These are phyloP conservation scores for Pestalotiopsis sp. DNA, from an alignment of 2,329 filamentous ascomycete genomes.

Conservation along the genomic window DNA sequence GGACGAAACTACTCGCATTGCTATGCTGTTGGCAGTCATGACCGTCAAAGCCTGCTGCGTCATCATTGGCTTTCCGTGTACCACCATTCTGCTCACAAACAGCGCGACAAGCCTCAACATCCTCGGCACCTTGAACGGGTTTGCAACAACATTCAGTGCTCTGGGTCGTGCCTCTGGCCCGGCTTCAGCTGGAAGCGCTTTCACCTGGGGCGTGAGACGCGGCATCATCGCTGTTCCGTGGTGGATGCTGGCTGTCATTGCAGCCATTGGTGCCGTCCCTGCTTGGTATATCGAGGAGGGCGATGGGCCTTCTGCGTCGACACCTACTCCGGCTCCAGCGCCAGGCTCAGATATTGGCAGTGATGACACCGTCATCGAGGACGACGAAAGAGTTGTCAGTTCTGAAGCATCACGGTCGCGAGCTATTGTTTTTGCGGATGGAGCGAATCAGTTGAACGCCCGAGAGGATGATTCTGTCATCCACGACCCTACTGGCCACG, in stretches of 20 bases:
- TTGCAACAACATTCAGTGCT: slow-evolving; percentile 82
- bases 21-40: slow-evolving; percentile 69
- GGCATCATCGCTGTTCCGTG: slow-evolving; percentile 82
- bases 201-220: slow-evolving; percentile 74
- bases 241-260: slow-evolving; percentile 73
- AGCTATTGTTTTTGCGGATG: slow-evolving; percentile 6
- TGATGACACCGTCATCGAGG: slow-evolving; percentile 21
- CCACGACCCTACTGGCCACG: slow-evolving; percentile 13
- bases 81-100: slow-evolving; percentile 89
- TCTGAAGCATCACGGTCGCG: neutral
- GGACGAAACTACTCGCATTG: slow-evolving; percentile 51
- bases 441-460: slow-evolving; percentile 6
- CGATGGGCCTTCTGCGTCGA: slow-evolving; percentile 60
- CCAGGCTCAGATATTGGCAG: slow-evolving; percentile 32
- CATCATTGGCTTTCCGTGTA: slow-evolving; percentile 88
- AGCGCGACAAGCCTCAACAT: slow-evolving; percentile 75
- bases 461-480: slow-evolving; percentile 14
- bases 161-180: slow-evolving; percentile 81
- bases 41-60: slow-evolving; percentile 73
- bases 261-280: slow-evolving; percentile 68
- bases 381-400: neutral
- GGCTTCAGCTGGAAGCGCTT: slow-evolving; percentile 70
- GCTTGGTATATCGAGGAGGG: slow-evolving; percentile 76
- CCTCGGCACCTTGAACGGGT: slow-evolving; percentile 87
- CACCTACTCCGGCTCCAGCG: slow-evolving; percentile 21